A percentile compares a stretch with the other conserved stretches of the same genome.
phyloP scores from a whole-genome alignment of 768 basidiomycete genomes.

The Peribolospora baueri region DNA sequence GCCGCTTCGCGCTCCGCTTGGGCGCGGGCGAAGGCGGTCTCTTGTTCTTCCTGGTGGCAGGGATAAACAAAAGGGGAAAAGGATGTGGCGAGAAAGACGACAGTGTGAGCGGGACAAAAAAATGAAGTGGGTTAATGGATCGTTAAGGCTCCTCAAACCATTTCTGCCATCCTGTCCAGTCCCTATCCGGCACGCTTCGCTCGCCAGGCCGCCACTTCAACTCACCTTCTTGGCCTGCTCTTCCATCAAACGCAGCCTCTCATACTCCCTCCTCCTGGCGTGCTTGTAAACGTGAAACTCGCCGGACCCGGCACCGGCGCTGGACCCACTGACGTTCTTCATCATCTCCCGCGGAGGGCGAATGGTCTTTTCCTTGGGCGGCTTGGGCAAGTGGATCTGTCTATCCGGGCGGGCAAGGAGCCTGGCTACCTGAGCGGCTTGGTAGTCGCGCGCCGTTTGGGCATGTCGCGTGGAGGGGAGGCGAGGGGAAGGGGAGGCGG shows the following conservation, averaged over 20 bases:
- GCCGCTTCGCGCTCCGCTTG: conserved; percentile 29
- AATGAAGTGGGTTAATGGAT: not conserved
- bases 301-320: conserved; percentile 87
- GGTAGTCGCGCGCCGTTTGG: conserved; percentile 28
- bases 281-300: conserved; percentile 99
- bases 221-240: conserved; percentile 53
- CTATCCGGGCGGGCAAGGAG: conserved; percentile 76
- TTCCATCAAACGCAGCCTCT: conserved; percentile 71
- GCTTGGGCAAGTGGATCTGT: conserved; percentile 49
- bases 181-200: not conserved
- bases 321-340: conserved; percentile 97
- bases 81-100: not conserved
- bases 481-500: too few relatives aligned
- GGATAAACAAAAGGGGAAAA: not conserved
- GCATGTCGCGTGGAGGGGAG: too few relatives aligned
- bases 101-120: not conserved
- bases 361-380: conserved; percentile 48
- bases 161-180: too few relatives aligned
- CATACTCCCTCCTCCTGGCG: conserved; percentile 75
- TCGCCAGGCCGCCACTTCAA: not conserved
- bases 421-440: conserved; percentile 49
- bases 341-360: conserved; percentile 59
- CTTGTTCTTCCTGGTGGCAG: conserved; percentile 35
- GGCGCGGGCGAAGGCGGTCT: too few relatives aligned
- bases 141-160: not conserved